A percentile compares a stretch with the other conserved stretches of the same genome.
These are phyloP conservation scores for Populus hybrid DNA, from an alignment of 441 rosid genomes.

Conservation along the genomic window DNA sequence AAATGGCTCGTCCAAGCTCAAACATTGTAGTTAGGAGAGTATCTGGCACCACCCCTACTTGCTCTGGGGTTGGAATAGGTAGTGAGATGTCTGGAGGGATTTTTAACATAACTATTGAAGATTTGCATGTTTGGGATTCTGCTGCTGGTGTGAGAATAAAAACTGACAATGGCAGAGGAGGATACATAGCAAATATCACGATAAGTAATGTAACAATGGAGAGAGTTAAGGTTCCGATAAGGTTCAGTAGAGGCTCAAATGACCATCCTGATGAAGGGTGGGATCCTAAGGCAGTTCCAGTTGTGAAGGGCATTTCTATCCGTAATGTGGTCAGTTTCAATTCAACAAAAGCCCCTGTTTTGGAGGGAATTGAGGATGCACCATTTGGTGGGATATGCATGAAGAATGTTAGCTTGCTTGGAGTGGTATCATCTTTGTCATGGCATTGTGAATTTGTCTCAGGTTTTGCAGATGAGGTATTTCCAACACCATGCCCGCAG, in stretches of 20 bases:
- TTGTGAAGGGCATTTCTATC: constrained; percentile 60
- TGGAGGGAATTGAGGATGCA: constrained; percentile 64
- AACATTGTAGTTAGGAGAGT: constrained; percentile 68
- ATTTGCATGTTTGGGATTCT: constrained; percentile 77
- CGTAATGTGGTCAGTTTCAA: constrained; percentile 57
- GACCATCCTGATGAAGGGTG: constrained; percentile 84
- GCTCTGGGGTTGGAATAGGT: constrained; percentile 93
- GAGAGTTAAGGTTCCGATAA: constrained; percentile 73
- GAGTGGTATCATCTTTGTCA: constrained; percentile 36
- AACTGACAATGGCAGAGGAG: constrained; percentile 90
- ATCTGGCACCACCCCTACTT: constrained; percentile 87
- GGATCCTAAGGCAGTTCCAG: constrained; percentile 76
- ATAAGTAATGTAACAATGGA: constrained; percentile 56
- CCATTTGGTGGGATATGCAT: constrained; percentile 65
- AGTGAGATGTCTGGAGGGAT: constrained; percentile 99
- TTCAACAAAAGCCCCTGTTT: constrained; percentile 67
- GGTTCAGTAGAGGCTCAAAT: constrained; percentile 77
- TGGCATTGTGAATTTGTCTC: constrained; percentile 86
- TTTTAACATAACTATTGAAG: constrained; percentile 58
- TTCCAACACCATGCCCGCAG: constrained; percentile 64
- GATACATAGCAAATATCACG: constrained; percentile 65
- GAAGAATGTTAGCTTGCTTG: constrained; percentile 60
- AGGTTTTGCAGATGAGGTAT: constrained; percentile 51
- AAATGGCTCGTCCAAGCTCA: constrained; percentile 76
- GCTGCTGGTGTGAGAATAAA: constrained; percentile 89